Conservation (phyloP, 1,284 basidiomycete genomes). For the Kwoniella shivajii region DNA sequence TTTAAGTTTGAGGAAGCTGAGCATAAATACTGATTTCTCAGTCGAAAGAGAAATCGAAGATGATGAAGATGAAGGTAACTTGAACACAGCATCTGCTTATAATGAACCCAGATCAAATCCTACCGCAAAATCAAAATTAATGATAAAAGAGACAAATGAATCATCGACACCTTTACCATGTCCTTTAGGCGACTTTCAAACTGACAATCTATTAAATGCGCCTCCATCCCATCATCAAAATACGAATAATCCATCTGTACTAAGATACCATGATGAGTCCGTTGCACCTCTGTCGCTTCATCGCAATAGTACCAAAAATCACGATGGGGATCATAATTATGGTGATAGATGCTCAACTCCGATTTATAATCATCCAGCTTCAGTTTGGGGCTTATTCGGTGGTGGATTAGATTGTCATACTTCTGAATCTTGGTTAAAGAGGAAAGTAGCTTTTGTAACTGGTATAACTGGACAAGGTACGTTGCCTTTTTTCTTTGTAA, state of each 20-base stretch:
- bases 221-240: constrained; percentile 4
- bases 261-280: constrained; percentile 11
- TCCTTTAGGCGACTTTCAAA: constrained; percentile 10
- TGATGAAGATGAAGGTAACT: constrained; percentile 3
- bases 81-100: too few relatives aligned
- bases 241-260: constrained; percentile 3
- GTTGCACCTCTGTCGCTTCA: constrained; percentile 1
- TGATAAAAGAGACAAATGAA: too few relatives aligned
- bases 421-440: constrained; percentile 9
- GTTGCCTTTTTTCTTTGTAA: constrained; percentile 51
- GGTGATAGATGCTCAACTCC: constrained; percentile 4
- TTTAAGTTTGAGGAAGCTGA: background rate
- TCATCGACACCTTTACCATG: background rate
- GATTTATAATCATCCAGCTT: constrained; percentile 5
- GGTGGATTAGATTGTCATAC: constrained; percentile 1
- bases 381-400: constrained; percentile 5
- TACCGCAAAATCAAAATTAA: too few relatives aligned
- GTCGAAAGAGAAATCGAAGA: constrained; percentile 5
- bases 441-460: constrained; percentile 79
- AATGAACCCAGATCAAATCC: too few relatives aligned
- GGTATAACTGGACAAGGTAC: constrained; percentile 93
- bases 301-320: background rate
- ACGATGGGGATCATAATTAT: background rate
- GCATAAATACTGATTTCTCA: constrained; percentile 10
- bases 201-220: constrained; percentile 9